Base-by-base conservation (phyloP, 345 rosid species). In the Murraya koenigii region DNA sequence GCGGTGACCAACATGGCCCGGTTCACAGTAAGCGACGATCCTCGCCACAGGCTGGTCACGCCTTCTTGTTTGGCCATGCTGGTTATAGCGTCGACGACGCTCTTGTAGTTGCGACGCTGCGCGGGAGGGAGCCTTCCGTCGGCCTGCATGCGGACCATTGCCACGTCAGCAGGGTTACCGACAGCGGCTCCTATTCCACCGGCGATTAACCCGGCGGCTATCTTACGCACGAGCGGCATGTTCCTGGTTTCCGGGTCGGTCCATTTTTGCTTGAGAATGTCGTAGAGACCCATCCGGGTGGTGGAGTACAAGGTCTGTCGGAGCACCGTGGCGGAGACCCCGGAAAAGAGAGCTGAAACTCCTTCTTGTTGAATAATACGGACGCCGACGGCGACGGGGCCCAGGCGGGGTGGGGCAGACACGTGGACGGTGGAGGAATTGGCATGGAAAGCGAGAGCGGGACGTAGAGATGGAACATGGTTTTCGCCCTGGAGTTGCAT, bases 71-170 rank as follows among this genome's bases (percentile, higher is more conserved):
- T 88, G 6, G 83, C 74, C 95, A 92, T 94, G 26, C 93, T 88
- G 6, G 74, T 66, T 77, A 94, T 86, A 8, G 95, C 98, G 81
- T 94, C 98, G 19, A 82, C 66, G 7, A 89, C 98, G 86, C 93
- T 89, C 59, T 85, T 86, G 90, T 94, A 94, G 79, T 92, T 94
- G 32, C 97, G 91, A 56, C 98, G 84, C 20, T 94, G 79, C 2
- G 78, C 69, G 9, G 70, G 33, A 0, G 98, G 97, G 35, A 94
- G 90, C 22, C 97, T 90, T 0, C 97, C 98, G 69, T 94, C 98
- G 6, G 95, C 97, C 78, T 94, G 98, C 97, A 94, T 94, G 8
- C 98, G 85, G 39, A 94, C 98, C 97, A 92, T 92, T 0, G 97
- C 93, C n/a, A 94, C 93, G 58, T 94, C 98, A 0, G 98, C 97